Base-by-base conservation (phyloP, 257 asterid species). In the Gentiana straminea region DNA sequence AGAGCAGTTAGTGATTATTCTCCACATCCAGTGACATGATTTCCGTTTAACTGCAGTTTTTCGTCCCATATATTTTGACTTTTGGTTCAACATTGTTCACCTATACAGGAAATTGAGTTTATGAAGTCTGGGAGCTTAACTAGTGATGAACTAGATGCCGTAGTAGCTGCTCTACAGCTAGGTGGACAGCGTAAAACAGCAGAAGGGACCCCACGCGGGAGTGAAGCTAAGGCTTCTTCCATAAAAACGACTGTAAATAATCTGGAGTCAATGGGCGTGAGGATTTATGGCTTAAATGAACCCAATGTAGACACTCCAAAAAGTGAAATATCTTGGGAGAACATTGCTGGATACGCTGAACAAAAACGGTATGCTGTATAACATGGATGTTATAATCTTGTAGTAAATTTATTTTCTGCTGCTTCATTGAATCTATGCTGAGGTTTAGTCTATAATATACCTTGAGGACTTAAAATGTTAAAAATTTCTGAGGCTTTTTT, bases 231-330 rank as follows among this genome's bases (percentile, higher is more conserved):
- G 32, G 55, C 52, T 70, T 74, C 79, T 49, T 38, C 80, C 56
- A 50, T 43, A 35, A 86, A 86, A 71, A 82, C 82, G 68, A 77
- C 92, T 63, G 61, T 90, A 57, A 10, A 86, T 52, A 73, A 71
- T 70, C 79, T 89, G 41, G 95, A 91, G 67, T 83, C 77, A 44
- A 87, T 87, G 95, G 97, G 98, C 52, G 81, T 91, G 55, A 83
- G 82, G 63, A 62, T 91, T 68, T 87, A 77, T 77, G 98, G 98
- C 58, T 80, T 82, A 55, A 53, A 64, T 58, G 79, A 80, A 55
- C 58, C 78, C 55, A 64, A 73, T 66, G 37, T 47, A 41, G 90
- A 76, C 64, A 61, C 60, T 39, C 53, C 78, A 45, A 84, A 76
- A 52, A 51, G 55, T 51, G 82, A 79, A 60, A 78, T 91, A 63